A percentile compares a stretch with the other conserved stretches of the same genome.
Evolutionary conservation across 2,329 filamentous ascomycete species (phyloP).

Genomic region (Botrytis squamosa): DNA sequence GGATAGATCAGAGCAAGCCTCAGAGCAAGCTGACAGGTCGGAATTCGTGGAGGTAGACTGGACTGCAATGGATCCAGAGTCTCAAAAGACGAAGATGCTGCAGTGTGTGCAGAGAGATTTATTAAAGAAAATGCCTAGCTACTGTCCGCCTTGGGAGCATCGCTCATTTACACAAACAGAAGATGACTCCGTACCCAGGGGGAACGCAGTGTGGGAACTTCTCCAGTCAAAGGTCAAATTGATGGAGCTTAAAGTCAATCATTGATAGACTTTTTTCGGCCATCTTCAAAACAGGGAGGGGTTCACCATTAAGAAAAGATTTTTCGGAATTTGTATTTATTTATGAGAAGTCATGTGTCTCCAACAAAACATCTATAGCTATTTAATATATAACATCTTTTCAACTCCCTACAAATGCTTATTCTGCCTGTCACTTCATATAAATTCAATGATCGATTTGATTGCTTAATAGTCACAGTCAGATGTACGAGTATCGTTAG

Average conservation of each 20-base stretch:
- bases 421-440: not conserved
- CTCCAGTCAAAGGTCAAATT: constrained; percentile 17
- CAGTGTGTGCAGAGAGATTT: constrained; percentile 18
- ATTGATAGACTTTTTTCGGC: not conserved
- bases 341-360: not conserved
- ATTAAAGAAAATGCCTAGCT: constrained; percentile 3
- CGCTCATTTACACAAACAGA: not conserved
- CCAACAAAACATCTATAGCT: not conserved
- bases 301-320: not conserved
- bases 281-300: too few relatives aligned
- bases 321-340: not conserved
- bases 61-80: constrained; percentile 16
- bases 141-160: not conserved
- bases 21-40: not conserved
- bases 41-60: constrained; percentile 21
- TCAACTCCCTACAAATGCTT: not conserved
- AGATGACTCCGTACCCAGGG: not conserved
- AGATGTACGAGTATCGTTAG: not conserved
- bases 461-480: not conserved
- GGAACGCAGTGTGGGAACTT: not conserved
- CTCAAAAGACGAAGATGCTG: not conserved
- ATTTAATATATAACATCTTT: not conserved
- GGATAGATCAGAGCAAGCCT: not conserved
- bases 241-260: constrained; percentile 10
- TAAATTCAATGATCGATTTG: not conserved